Evolutionary conservation across 768 basidiomycete genomes (phyloP), one percentile per base, ranked within the genome.

Genomic region (Leccinum fibrillosum): DNA sequence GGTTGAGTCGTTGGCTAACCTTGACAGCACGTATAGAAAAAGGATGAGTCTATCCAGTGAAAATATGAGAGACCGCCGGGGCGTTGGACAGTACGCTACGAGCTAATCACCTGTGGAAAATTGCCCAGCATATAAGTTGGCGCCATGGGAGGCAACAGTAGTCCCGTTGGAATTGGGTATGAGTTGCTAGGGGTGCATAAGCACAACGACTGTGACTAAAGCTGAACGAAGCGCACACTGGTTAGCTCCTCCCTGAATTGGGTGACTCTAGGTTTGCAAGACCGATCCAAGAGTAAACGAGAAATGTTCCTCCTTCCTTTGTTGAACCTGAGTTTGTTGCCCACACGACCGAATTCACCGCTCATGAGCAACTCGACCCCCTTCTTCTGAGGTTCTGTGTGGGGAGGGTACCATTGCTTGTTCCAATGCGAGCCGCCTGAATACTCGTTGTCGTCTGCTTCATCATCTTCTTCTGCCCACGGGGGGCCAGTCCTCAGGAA

Each of bases 21-120:
- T 82, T 90, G 88, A 48, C 84, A 86, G 64, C 94, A 96, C 4
- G 94, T 94, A 71, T 97, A 98, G 70, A 91, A 98, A 71, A 97
- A 95, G 0, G 89, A 86, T 0, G 92, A 89, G 68, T 94, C 92
- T 90, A 49, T 52, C 44, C 30, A 53, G 17, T n/a, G 6, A 53
- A 25, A 42, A 34, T 51, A 48, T 59, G 53, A 67, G 47, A 49
- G 37, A 13, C 37, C 32, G 28, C 28, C 28, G 28, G 12, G 30
- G 25, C 51, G 42, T 10, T 9, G n/a, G 32, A 52, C 59, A 15
- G 3, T 35, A 55, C 21, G 23, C 7, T 10, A 34, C 13, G 49
- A 55, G 15, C 42, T 23, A 23, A 42, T 55, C 59, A 89, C 90
- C 88, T 65, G 80, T 79, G 11, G 90, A 92, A 71, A 85, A 95